Percentiles rank a stretch among this genome's conserved stretches.
Evolutionary conservation across 768 basidiomycete species (phyloP).

Genomic region (Tylopilus subfusipes): DNA sequence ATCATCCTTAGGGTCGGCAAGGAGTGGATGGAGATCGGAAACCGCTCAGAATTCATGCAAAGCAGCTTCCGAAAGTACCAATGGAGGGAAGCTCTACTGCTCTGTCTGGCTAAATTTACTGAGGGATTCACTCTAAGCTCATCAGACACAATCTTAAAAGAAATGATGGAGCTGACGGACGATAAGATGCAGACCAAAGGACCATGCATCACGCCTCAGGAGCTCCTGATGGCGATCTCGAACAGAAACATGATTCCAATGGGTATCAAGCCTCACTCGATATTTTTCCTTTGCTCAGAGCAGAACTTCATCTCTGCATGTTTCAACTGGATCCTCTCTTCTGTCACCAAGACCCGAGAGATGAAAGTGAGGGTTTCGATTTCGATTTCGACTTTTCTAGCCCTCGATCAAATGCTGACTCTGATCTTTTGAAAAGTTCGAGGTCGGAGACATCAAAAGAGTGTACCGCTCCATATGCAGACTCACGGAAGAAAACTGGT

Average conservation of each 20-base stretch:
- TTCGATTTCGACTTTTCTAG: no score
- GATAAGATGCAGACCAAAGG: no score
- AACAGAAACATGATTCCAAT: neutral
- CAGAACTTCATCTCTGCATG: neutral
- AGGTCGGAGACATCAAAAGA: neutral
- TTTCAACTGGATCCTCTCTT: neutral
- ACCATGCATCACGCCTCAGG: no score
- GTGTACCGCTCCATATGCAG: neutral
- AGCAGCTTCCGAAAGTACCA: constrained; percentile 6
- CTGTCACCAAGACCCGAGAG: neutral
- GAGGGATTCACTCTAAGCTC: neutral
- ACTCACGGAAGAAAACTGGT: neutral
- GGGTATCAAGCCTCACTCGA: neutral
- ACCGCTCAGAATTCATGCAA: neutral
- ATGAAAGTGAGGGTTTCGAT: neutral
- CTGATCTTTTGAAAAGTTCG: neutral
- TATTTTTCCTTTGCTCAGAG: constrained; percentile 5
- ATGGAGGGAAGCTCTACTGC: constrained; percentile 1
- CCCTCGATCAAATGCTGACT: neutral
- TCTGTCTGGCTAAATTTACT: neutral
- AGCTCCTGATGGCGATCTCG: no score
- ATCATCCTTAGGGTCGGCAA: neutral
- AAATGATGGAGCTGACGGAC: no score
- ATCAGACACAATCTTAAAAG: no score
- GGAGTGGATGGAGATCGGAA: neutral